These are phyloP conservation scores for Penicillium glabrum DNA, from an alignment of 2,329 filamentous ascomycete genomes.

Conservation along the genomic window DNA sequence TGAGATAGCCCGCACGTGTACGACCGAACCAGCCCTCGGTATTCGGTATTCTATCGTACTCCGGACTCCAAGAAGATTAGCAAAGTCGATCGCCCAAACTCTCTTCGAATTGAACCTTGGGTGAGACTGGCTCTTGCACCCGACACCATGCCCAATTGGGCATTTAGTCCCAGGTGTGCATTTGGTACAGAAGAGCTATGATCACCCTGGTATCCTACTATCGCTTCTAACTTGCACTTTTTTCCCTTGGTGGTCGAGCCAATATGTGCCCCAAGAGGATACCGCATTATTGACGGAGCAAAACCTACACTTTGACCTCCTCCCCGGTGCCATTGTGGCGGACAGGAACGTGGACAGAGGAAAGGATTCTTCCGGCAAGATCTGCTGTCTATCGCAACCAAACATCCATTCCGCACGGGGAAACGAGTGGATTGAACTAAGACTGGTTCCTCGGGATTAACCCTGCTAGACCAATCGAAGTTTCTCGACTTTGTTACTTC, in stretches of 20 bases:
- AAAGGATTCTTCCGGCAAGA: slow-evolving; percentile 13
- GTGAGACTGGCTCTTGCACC: neutral
- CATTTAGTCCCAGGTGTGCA: slow-evolving; percentile 2
- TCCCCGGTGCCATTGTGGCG: slow-evolving; percentile 6
- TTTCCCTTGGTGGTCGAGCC: neutral
- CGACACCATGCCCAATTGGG: slow-evolving; percentile 10
- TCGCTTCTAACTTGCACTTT: neutral
- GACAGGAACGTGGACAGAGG: slow-evolving; percentile 9
- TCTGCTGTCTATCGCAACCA: slow-evolving; percentile 11
- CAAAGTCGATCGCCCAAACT: neutral
- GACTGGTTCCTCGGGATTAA: neutral
- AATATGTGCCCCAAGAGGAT: slow-evolving; percentile 4
- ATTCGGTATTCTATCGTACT: neutral
- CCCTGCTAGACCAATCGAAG: slow-evolving; percentile 13
- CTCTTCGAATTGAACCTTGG: neutral
- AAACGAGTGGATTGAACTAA: neutral
- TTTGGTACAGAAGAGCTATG: neutral
- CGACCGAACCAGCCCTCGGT: neutral
- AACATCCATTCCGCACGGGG: neutral
- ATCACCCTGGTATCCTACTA: neutral
- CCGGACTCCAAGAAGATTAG: neutral
- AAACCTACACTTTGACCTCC: slow-evolving; percentile 15
- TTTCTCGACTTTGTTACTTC: slow-evolving; percentile 8
- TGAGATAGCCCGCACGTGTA: neutral
- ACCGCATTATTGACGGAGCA: neutral